Evolutionary conservation across 345 rosid genomes (phyloP), one percentile per base, ranked within the genome.

Genomic region (Populus ilicifolia): DNA sequence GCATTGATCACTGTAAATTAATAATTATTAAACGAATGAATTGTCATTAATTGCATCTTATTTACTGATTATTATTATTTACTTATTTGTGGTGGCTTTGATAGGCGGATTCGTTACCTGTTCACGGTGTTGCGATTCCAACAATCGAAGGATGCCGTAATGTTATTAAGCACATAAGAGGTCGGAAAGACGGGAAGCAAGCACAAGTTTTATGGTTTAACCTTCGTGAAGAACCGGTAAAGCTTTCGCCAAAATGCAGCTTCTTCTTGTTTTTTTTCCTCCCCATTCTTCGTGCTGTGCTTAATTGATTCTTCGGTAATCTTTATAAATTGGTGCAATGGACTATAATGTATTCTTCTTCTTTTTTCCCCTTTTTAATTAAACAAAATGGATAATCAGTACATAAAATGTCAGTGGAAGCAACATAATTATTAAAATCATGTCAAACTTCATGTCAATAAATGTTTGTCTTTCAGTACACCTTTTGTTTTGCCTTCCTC

Each of bases 191-290:
- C 25, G 89, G 88, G 70, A 86, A 80, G 78, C 86, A 79, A 82
- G 88, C 85, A 8, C 80, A 83, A 79, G 89, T 93, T 84, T 89
- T 95, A 69, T 95, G 99, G 99, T 86, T 95, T 86, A 92, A 87
- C 83, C 98, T 95, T 67, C 94, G 99, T 1, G 99, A 95, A 85
- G 99, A 95, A 82, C 98, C 98, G 85, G 98, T 93, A 90, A 78
- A 39, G 25, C 27, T 43, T 74, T 59, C 83, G 16, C 71, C 61
- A 39, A 48, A 36, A 59, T 75, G 41, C 21, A 38, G 44, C 12
- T 52, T 67, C 17, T 75, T 17, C 6, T 20, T 27, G 1, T 46
- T 14, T 46, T 33, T 33, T 33, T 4, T 4, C 36, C 36, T 33
- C 50, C 18, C 16, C 18, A 14, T 46, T 46, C 50, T 6, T 20